Evolutionary conservation across 2,329 filamentous ascomycete genomes (phyloP).

Genomic region (Shiraia bambusicola): DNA sequence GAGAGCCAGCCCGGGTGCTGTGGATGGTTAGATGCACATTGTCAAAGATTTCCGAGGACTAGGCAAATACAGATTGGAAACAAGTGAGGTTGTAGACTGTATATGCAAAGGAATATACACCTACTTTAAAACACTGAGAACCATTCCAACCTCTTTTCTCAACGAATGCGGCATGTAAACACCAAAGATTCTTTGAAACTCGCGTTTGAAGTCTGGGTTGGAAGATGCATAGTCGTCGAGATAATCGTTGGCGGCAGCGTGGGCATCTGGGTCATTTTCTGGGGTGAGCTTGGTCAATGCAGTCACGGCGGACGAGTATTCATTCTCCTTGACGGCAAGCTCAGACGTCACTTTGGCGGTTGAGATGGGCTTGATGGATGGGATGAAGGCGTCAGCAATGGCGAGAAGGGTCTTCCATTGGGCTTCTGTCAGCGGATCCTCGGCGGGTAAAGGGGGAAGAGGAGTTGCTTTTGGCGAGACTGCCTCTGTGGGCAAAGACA

Average conservation of each 20-base stretch:
- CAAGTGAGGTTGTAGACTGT: no score
- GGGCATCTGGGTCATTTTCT: constrained; percentile 32
- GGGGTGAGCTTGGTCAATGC: constrained; percentile 32
- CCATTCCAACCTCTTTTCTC: constrained; percentile 52
- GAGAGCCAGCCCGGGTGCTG: constrained; percentile 63
- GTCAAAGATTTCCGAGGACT: no score
- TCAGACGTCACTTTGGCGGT: constrained; percentile 43
- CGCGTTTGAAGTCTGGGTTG: constrained; percentile 56
- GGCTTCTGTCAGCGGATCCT: constrained; percentile 53
- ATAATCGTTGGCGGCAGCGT: constrained; percentile 53
- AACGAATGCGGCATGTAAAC: constrained; percentile 52
- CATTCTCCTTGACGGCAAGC: constrained; percentile 52
- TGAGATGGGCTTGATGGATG: constrained; percentile 54
- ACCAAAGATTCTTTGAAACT: constrained; percentile 52
- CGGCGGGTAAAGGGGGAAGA: constrained; percentile 50
- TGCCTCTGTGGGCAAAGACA: constrained; percentile 29
- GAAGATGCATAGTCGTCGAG: constrained; percentile 56
- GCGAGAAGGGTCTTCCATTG: constrained; percentile 63
- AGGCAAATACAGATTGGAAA: no score
- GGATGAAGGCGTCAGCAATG: constrained; percentile 60
- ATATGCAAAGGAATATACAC: no score
- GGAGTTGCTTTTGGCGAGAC: constrained; percentile 44
- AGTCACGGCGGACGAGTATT: constrained; percentile 52
- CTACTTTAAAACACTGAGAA: constrained; percentile 58
- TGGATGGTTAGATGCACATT: not conserved